Evolutionary conservation across 2,329 filamentous ascomycete genomes (phyloP).

Genomic region (Chalaropsis ovoidea): DNA sequence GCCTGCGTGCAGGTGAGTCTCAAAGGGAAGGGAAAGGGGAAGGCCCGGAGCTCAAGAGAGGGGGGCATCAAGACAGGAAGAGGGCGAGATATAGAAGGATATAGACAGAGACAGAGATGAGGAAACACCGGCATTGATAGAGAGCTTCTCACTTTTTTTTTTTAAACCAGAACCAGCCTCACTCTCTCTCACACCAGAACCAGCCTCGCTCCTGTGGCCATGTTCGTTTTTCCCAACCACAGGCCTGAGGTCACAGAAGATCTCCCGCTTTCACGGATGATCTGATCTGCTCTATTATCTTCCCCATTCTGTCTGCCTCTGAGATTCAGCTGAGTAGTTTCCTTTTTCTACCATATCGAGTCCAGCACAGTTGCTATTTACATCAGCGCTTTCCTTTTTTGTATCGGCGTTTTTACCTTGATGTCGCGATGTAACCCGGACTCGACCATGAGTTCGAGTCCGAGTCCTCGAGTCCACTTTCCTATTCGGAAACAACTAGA

Average conservation of each 20-base stretch:
- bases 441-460: background rate
- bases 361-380: background rate
- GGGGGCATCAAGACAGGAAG: background rate
- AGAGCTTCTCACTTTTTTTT: background rate
- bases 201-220: too few species aligned
- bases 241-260: background rate
- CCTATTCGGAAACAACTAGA: background rate
- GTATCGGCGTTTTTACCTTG: background rate
- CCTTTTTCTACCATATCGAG: background rate
- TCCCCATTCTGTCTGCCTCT: background rate
- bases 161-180: too few species aligned
- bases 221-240: background rate
- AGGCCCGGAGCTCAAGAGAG: background rate
- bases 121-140: background rate
- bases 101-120: background rate
- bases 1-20: constrained; percentile 1
- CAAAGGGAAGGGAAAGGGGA: background rate
- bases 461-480: background rate
- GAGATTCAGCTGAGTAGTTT: background rate
- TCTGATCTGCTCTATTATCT: background rate
- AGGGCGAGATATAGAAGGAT: background rate
- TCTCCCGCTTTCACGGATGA: background rate
- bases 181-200: too few species aligned
- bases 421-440: background rate
- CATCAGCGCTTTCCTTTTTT: background rate